These are phyloP conservation scores for Ophiostoma piceae DNA, from an alignment of 2,329 filamentous ascomycete species.

Conservation along the genomic window DNA sequence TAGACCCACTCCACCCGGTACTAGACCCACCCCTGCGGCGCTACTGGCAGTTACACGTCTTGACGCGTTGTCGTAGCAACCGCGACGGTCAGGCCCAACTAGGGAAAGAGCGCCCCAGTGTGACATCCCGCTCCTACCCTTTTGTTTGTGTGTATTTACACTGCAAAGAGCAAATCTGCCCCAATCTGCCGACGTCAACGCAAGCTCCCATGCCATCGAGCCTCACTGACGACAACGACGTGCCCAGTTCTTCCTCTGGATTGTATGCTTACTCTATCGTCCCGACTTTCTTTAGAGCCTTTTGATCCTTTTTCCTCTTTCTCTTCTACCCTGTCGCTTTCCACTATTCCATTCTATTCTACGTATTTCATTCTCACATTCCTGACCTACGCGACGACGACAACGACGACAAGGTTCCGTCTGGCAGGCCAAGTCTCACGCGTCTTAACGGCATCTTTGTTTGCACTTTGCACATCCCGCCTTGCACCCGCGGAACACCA, in stretches of 20 bases:
- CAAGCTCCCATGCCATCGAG: slow-evolving; percentile 23
- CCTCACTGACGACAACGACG: slow-evolving; percentile 18
- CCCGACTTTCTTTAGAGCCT: not conserved
- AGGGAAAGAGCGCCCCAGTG: not conserved
- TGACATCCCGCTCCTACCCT: slow-evolving; percentile 18
- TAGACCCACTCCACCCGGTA: slow-evolving; percentile 12
- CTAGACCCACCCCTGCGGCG: not conserved
- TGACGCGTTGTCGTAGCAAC: slow-evolving; percentile 26
- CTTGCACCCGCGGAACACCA: not conserved
- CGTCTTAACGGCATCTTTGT: not conserved
- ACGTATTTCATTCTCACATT: not conserved
- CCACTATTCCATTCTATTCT: not conserved
- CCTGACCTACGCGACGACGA: not conserved
- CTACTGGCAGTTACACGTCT: not conserved
- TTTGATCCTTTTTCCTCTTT: not conserved
- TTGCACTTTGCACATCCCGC: not conserved
- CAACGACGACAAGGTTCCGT: not conserved
- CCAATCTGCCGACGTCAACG: slow-evolving; percentile 14
- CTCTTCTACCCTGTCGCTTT: not conserved
- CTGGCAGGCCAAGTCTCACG: slow-evolving; percentile 8
- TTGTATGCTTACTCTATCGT: not conserved
- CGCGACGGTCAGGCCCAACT: not conserved
- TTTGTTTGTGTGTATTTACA: slow-evolving; percentile 12
- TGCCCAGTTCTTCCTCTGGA: slow-evolving; percentile 14
- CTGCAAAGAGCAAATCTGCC: not conserved